A percentile compares a stretch with the other conserved stretches of the same genome.
These are phyloP conservation scores for Leishmania arabica DNA, from an alignment of 208 protist genomes.

Conservation along the genomic window DNA sequence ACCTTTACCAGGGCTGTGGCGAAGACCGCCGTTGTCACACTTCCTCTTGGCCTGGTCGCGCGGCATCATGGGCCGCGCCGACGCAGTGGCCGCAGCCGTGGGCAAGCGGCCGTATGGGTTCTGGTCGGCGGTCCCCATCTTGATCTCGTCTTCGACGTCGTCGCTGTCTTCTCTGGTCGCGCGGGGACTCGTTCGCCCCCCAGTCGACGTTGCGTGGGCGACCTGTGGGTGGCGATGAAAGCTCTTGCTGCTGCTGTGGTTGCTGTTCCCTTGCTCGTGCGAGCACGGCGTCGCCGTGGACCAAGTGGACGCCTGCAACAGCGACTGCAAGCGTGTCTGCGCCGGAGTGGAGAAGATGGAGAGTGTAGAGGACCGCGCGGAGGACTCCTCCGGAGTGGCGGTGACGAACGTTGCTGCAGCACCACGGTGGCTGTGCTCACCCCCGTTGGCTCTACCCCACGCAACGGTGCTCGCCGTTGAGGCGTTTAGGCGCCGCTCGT, in stretches of 20 bases:
- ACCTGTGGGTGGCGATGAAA: not conserved
- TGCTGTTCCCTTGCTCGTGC: not conserved
- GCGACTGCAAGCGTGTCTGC: constrained; percentile 25
- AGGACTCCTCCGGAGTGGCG: not conserved
- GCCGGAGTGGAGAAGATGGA: constrained; percentile 27
- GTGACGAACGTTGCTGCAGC: not conserved
- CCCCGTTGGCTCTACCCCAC: not conserved
- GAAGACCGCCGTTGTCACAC: not conserved
- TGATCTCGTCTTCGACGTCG: not conserved
- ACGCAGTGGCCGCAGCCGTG: not conserved
- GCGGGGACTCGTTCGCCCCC: not conserved
- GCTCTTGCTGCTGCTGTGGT: not conserved
- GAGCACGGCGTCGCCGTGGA: constrained; percentile 7
- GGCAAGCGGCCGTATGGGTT: not conserved
- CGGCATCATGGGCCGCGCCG: not conserved
- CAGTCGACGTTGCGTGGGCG: not conserved
- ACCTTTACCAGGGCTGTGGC: not conserved
- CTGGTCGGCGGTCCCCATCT: not conserved
- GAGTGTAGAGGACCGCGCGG: constrained; percentile 1
- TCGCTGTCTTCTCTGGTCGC: not conserved
- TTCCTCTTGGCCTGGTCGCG: not conserved
- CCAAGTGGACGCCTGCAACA: constrained; percentile 28
- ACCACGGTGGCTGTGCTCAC: not conserved
- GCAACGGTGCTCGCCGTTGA: constrained; percentile 27
- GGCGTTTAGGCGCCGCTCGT: constrained; percentile 14